These are phyloP conservation scores for Exophiala oligosperma DNA, from an alignment of 2,329 filamentous ascomycete species.

Conservation along the genomic window DNA sequence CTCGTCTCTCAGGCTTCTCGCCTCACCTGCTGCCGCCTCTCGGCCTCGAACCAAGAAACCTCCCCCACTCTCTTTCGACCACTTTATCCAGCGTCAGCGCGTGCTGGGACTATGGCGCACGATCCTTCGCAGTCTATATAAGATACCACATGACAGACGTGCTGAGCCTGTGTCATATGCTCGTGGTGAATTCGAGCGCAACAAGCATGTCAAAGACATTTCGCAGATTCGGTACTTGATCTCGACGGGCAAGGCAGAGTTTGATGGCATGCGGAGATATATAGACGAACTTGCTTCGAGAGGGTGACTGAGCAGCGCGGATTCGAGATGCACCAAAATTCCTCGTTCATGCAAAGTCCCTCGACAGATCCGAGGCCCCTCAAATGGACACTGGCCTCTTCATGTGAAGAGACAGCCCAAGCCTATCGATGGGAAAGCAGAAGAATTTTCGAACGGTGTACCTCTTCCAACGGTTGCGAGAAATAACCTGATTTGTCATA, in stretches of 20 bases:
- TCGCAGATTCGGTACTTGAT: conserved; percentile 47
- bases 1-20: not conserved
- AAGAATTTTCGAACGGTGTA: too few relatives aligned
- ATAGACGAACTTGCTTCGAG: conserved; percentile 44
- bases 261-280: conserved; percentile 48
- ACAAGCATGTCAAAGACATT: conserved; percentile 44
- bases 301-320: not conserved
- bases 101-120: conserved; percentile 45
- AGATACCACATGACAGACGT: conserved; percentile 40
- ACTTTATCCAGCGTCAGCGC: conserved; percentile 45
- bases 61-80: conserved; percentile 26
- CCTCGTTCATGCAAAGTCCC: too few relatives aligned
- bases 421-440: too few relatives aligned
- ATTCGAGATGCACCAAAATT: too few relatives aligned
- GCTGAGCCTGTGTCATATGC: conserved; percentile 45
- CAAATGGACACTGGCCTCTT: not conserved
- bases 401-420: not conserved
- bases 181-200: conserved; percentile 45
- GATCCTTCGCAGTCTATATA: conserved; percentile 42
- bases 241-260: conserved; percentile 49
- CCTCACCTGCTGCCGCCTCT: not conserved
- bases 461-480: too few relatives aligned
- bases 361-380: too few relatives aligned
- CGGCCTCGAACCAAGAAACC: conserved; percentile 1
- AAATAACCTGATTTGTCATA: too few relatives aligned